These are phyloP conservation scores for Cornus suecica DNA, from an alignment of 148 eudicot species.

Conservation along the genomic window DNA sequence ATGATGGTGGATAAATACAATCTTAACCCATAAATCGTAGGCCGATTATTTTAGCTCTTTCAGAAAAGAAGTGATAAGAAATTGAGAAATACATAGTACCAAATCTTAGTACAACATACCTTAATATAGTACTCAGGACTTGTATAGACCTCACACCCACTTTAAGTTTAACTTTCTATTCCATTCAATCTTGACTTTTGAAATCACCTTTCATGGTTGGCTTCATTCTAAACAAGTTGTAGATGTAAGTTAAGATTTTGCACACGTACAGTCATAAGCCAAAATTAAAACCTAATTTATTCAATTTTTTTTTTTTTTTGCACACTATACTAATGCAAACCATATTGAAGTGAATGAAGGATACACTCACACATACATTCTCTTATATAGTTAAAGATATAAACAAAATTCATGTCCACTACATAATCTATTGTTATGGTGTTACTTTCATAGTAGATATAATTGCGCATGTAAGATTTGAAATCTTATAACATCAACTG, in stretches of 20 bases:
- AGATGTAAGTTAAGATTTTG: background rate
- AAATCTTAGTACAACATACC: background rate
- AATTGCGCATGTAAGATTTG: background rate
- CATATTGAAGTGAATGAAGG: background rate
- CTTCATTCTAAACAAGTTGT: background rate
- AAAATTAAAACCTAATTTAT: no score
- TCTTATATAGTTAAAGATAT: background rate
- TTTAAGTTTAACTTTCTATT: background rate
- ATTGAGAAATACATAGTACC: no score
- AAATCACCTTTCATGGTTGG: background rate
- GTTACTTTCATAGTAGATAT: background rate
- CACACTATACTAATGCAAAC: background rate
- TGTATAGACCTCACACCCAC: background rate
- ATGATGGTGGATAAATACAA: no score
- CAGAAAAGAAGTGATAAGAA: background rate
- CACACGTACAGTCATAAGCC: no score
- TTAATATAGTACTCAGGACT: background rate
- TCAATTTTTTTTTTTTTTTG: no score
- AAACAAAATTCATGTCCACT: background rate
- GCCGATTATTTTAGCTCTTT: no score
- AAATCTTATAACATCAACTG: constrained; percentile 6
- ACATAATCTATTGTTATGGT: background rate
- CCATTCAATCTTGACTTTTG: background rate
- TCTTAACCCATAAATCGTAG: no score
- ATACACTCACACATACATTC: background rate